These are phyloP conservation scores for Nicotiana tabacum DNA, from an alignment of 257 asterid genomes.

Conservation along the genomic window DNA sequence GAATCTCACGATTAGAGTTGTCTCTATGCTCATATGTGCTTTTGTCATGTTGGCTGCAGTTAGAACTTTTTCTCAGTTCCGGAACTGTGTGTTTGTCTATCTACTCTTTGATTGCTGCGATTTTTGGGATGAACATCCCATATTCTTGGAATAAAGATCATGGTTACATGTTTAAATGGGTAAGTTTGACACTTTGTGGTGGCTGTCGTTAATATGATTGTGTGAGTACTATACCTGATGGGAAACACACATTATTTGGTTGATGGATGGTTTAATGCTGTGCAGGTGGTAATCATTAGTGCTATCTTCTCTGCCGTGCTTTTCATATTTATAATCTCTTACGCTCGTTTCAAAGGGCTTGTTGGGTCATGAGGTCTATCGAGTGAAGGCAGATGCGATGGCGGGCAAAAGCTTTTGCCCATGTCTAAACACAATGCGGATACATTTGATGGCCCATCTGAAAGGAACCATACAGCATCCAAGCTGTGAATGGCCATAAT, in stretches of 20 bases:
- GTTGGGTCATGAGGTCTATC: constrained; percentile 53
- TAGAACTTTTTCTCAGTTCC: constrained; percentile 84
- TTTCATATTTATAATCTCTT: constrained; percentile 47
- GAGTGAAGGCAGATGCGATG: neutral
- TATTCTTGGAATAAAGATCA: constrained; percentile 58
- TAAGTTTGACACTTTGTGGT: constrained; percentile 16
- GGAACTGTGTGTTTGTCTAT: constrained; percentile 61
- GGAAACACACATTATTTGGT: neutral
- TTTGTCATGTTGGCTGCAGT: constrained; percentile 37
- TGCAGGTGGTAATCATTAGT: constrained; percentile 43
- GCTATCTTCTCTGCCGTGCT: constrained; percentile 29
- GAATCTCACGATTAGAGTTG: neutral
- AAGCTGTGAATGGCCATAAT: neutral
- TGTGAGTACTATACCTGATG: neutral
- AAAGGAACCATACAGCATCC: neutral
- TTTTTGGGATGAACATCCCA: constrained; percentile 91
- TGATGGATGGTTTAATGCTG: neutral
- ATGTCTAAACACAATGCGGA: neutral
- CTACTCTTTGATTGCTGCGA: constrained; percentile 62
- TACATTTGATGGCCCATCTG: neutral
- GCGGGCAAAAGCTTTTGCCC: neutral
- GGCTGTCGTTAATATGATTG: neutral
- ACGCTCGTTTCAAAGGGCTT: constrained; percentile 75
- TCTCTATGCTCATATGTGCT: neutral
- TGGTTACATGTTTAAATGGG: constrained; percentile 90